These are phyloP conservation scores for Pulveroboletus sp. DNA, from an alignment of 768 basidiomycete species.

Conservation along the genomic window DNA sequence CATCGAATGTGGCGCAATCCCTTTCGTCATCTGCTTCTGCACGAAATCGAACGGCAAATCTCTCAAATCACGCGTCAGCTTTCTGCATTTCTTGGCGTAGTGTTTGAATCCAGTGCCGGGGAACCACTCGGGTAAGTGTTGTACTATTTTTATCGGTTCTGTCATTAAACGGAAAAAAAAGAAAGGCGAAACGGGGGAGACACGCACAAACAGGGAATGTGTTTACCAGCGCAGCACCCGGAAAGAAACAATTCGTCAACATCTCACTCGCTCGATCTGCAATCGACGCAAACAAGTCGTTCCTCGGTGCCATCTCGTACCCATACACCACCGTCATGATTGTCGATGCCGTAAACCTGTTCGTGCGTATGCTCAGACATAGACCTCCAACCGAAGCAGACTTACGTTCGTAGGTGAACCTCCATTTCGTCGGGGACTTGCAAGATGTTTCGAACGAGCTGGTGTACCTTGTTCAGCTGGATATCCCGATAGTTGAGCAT, in stretches of 20 bases:
- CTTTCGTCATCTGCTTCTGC: conserved; percentile 16
- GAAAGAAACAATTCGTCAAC: conserved; percentile 26
- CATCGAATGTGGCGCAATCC: conserved; percentile 19
- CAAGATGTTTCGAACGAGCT: conserved; percentile 31
- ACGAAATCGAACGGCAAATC: conserved; percentile 20
- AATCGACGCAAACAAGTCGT: conserved; percentile 32
- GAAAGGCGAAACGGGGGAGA: too few relatives aligned
- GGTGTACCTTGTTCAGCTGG: conserved; percentile 31
- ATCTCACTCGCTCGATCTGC: conserved; percentile 31
- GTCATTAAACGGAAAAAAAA: not conserved
- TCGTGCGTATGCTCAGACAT: too few relatives aligned
- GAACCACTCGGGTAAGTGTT: conserved; percentile 29
- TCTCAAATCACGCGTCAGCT: conserved; percentile 17
- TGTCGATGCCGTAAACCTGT: conserved; percentile 29
- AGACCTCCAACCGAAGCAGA: not conserved
- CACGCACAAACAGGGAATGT: conserved; percentile 28
- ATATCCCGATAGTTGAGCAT: conserved; percentile 29
- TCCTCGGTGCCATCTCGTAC: conserved; percentile 29
- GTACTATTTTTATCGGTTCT: conserved; percentile 10
- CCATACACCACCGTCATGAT: conserved; percentile 35
- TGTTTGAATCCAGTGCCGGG: conserved; percentile 30
- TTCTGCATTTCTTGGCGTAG: conserved; percentile 15
- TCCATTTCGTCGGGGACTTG: conserved; percentile 26
- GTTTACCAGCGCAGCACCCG: conserved; percentile 33
- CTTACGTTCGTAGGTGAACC: conserved; percentile 21